A percentile compares a stretch with the other conserved stretches of the same genome.
Evolutionary conservation across 129 eudicot genomes (phyloP).

Genomic region (Saussurea involucrata): DNA sequence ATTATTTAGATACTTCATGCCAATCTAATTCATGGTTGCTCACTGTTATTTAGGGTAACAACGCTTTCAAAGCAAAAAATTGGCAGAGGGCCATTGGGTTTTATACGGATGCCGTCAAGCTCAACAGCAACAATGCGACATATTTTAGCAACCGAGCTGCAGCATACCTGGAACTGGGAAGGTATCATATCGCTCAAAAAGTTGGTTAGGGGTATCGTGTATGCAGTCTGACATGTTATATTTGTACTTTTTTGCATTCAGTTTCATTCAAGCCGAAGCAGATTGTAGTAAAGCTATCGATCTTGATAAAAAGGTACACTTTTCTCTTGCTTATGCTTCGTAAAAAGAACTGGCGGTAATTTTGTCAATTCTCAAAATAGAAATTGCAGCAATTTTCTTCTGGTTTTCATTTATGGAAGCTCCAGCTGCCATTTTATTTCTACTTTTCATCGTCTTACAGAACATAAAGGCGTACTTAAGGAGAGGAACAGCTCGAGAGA

Average conservation of each 20-base stretch:
- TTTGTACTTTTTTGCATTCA: conserved; percentile 23
- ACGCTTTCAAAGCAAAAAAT: conserved; percentile 72
- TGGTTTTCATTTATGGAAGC: neutral
- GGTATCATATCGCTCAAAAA: conserved; percentile 31
- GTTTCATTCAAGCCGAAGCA: conserved; percentile 75
- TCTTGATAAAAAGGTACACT: conserved; percentile 78
- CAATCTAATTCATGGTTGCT: neutral
- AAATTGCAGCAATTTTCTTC: neutral
- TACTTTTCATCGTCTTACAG: conserved; percentile 34
- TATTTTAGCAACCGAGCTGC: conserved; percentile 89
- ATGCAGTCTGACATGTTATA: neutral
- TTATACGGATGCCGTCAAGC: conserved; percentile 91
- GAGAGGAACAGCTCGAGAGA: conserved; percentile 92
- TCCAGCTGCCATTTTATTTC: neutral
- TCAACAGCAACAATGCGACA: conserved; percentile 63
- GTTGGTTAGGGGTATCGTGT: neutral
- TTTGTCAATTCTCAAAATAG: neutral
- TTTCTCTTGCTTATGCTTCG: conserved; percentile 1
- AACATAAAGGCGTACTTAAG: conserved; percentile 82
- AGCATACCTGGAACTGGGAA: conserved; percentile 69
- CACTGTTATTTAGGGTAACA: conserved; percentile 56
- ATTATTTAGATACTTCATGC: neutral
- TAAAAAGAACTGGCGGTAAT: neutral
- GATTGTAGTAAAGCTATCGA: conserved; percentile 83
- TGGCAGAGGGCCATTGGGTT: conserved; percentile 79